Evolutionary conservation across 2,329 filamentous ascomycete genomes (phyloP).

Genomic region (Ceratocystis smalleyi): DNA sequence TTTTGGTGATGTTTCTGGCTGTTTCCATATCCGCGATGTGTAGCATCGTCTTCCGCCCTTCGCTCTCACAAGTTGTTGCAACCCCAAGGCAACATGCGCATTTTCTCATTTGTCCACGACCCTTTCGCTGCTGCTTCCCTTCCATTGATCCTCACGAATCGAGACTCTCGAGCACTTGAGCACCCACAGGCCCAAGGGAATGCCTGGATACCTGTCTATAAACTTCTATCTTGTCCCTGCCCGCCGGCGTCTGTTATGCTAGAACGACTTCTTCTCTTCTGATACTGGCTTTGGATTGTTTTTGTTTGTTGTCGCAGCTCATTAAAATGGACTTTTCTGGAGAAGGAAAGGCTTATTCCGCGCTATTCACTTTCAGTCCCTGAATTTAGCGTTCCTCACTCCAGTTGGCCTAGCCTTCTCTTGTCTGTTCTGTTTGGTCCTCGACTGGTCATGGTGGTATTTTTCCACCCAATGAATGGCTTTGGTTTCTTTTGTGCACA

Average conservation of each 20-base stretch:
- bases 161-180: neutral
- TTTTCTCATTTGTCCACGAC: neutral
- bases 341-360: neutral
- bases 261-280: neutral
- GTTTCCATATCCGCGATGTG: neutral
- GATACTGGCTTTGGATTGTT: neutral
- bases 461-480: neutral
- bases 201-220: neutral
- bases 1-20: neutral
- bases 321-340: neutral
- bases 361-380: neutral
- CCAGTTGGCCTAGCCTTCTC: neutral
- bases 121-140: neutral
- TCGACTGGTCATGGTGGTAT: neutral
- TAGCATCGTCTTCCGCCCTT: neutral
- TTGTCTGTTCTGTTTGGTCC: neutral
- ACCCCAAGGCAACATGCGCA: neutral
- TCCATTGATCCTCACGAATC: neutral
- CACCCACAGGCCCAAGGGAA: neutral
- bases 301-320: neutral
- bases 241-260: neutral
- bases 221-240: neutral
- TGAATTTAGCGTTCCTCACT: slow-evolving; percentile 2
- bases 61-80: neutral
- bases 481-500: neutral